These are phyloP conservation scores for Diaporthe longicolla DNA, from an alignment of 2,329 filamentous ascomycete genomes.

Conservation along the genomic window DNA sequence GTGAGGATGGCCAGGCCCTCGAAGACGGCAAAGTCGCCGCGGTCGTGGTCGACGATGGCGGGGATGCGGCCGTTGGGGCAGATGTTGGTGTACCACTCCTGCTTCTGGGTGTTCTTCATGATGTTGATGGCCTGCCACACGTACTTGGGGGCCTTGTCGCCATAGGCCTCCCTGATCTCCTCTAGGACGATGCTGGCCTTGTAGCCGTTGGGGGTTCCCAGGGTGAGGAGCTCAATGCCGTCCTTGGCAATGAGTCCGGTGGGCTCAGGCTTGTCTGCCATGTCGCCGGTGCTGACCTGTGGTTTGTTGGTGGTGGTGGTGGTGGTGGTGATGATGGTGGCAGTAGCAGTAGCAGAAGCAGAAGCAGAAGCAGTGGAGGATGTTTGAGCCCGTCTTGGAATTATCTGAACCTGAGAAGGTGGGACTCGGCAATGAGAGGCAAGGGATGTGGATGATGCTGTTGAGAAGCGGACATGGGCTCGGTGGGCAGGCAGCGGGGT, in stretches of 20 bases:
- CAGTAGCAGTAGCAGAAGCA: too few relatives aligned
- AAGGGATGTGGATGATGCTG: constrained; percentile 3
- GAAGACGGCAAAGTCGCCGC: constrained; percentile 74
- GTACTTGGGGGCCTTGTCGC: constrained; percentile 51
- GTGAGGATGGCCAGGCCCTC: constrained; percentile 81
- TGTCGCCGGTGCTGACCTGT: constrained; percentile 5
- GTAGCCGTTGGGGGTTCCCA: constrained; percentile 66
- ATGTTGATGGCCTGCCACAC: constrained; percentile 73
- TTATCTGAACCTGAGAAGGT: background rate
- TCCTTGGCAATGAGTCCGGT: constrained; percentile 72
- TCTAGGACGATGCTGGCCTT: constrained; percentile 75
- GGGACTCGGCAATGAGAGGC: background rate
- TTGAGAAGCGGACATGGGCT: background rate
- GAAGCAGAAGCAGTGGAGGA: background rate
- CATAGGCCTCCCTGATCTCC: constrained; percentile 76
- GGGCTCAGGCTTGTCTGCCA: constrained; percentile 55
- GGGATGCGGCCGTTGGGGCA: constrained; percentile 77
- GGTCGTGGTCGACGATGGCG: constrained; percentile 76
- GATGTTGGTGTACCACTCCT: constrained; percentile 75
- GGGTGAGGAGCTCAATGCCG: constrained; percentile 76
- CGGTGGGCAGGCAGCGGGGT: background rate
- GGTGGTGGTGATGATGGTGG: background rate
- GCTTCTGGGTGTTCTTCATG: constrained; percentile 74
- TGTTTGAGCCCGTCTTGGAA: background rate
- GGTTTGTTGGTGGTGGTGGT: background rate